Conservation (phyloP, 345 rosid genomes). For the Heritiera fomes region DNA sequence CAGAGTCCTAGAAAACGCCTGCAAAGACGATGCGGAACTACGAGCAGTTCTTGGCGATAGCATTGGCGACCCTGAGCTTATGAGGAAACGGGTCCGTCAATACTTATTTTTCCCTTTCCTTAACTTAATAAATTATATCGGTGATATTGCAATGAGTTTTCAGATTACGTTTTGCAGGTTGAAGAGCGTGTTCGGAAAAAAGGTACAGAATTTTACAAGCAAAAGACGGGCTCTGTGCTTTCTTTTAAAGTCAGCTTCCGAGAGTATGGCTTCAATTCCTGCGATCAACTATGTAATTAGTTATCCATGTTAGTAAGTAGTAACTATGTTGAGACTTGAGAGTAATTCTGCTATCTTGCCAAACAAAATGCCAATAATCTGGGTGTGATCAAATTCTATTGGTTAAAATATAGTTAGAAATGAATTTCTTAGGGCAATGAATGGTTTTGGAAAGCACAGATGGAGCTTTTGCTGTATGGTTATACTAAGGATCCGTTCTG, state of each 20-base stretch:
- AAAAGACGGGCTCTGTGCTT: constrained; percentile 79
- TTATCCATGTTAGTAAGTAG: neutral
- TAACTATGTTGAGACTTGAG: neutral
- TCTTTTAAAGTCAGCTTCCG: constrained; percentile 92
- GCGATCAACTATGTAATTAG: neutral
- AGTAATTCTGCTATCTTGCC: neutral
- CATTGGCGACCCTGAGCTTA: constrained; percentile 84
- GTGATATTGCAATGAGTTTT: neutral
- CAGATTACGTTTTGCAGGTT: constrained; percentile 42
- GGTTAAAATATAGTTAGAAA: neutral
- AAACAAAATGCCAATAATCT: neutral
- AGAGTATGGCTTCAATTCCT: constrained; percentile 46
- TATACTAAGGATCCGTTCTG: neutral
- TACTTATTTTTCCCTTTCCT: neutral
- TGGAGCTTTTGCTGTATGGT: neutral
- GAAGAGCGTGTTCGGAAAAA: constrained; percentile 76
- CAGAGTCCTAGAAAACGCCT: constrained; percentile 78
- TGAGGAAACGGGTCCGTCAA: constrained; percentile 64
- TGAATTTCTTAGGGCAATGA: neutral
- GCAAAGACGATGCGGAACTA: constrained; percentile 78
- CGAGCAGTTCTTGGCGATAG: constrained; percentile 86
- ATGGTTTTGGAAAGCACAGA: neutral
- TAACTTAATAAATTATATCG: neutral
- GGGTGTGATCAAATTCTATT: neutral
- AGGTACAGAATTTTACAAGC: constrained; percentile 68